A percentile compares a stretch with the other conserved stretches of the same genome.
Conservation (phyloP, 1,139 yeast species). For the Wickerhamomyces sp. region DNA sequence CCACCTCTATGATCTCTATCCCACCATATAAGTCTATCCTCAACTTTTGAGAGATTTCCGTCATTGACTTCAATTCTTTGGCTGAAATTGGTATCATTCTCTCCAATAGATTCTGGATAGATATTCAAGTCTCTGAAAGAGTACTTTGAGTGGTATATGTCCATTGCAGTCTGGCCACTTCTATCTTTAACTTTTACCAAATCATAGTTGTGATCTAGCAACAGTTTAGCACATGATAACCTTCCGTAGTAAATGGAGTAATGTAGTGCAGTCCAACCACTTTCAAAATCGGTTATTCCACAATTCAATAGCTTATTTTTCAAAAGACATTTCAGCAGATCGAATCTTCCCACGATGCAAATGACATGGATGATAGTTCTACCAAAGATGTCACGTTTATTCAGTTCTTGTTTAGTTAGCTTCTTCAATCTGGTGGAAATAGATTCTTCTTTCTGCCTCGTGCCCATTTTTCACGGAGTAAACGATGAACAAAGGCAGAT, state of each 20-base stretch:
- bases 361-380: conserved; percentile 61
- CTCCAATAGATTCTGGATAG: conserved; percentile 22
- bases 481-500: too few species aligned
- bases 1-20: conserved; percentile 43
- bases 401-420: conserved; percentile 39
- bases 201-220: conserved; percentile 34
- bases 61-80: conserved; percentile 9
- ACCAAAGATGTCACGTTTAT: conserved; percentile 67
- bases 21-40: conserved; percentile 20
- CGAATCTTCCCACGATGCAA: conserved; percentile 47
- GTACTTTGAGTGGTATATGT: conserved; percentile 32
- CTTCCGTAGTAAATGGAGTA: conserved; percentile 59
- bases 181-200: conserved; percentile 54
- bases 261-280: conserved; percentile 82
- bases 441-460: background rate
- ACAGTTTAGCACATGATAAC: conserved; percentile 48
- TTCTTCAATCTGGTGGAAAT: conserved; percentile 19
- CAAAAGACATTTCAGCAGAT: conserved; percentile 42
- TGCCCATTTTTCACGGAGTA: background rate
- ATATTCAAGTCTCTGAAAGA: conserved; percentile 19
- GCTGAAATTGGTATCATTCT: conserved; percentile 16
- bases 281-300: conserved; percentile 59
- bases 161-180: conserved; percentile 60
- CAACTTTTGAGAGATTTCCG: conserved; percentile 4
- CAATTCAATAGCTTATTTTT: conserved; percentile 45